Evolutionary conservation across 306 rosid species (phyloP).

Genomic region (Heteromeles arbutifolia): DNA sequence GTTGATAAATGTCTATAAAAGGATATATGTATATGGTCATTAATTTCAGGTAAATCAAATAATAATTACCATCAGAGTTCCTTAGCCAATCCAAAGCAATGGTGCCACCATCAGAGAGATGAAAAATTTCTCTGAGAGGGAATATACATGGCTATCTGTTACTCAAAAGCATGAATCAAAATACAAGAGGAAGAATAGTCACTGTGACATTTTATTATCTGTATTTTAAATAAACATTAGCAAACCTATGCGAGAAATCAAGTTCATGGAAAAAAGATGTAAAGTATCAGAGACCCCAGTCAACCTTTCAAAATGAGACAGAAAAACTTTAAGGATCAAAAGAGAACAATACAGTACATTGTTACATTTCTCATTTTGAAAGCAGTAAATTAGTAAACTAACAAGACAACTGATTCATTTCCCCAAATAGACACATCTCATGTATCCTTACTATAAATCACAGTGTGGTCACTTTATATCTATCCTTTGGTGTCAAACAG

Average conservation of each 20-base stretch:
- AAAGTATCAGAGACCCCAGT: neutral
- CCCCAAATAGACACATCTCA: neutral
- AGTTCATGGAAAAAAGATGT: neutral
- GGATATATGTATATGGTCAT: neutral
- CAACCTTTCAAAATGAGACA: neutral
- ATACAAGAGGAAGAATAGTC: neutral
- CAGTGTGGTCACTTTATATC: neutral
- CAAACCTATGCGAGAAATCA: neutral
- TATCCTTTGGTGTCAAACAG: neutral
- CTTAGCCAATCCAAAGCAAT: constrained; percentile 42
- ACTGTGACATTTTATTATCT: neutral
- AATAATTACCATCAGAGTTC: constrained; percentile 28
- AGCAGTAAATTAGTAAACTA: neutral
- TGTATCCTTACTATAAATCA: neutral
- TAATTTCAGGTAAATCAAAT: neutral
- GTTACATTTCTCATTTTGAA: neutral
- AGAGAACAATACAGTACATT: neutral
- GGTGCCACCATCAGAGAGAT: constrained; percentile 31
- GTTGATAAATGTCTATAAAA: neutral
- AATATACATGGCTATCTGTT: neutral
- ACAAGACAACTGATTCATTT: neutral
- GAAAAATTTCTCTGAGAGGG: constrained; percentile 25
- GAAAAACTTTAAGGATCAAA: neutral
- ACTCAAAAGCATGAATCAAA: constrained; percentile 21
- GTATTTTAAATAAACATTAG: neutral